Base-by-base conservation (phyloP, 495 filamentous ascomycete species). In the Neurospora sp. region DNA sequence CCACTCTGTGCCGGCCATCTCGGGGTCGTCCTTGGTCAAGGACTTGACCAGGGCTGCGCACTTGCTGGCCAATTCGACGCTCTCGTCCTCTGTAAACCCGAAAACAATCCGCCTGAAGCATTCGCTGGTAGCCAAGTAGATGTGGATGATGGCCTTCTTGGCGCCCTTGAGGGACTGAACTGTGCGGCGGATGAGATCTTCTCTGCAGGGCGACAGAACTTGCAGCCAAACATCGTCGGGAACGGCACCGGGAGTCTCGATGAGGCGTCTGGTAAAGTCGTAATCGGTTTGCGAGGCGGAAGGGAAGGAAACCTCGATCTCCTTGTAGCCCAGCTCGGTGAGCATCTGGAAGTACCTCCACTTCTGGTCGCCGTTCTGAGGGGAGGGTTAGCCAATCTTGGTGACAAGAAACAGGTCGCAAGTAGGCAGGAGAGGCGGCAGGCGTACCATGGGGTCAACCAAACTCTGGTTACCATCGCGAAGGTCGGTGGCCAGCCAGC, bases 141-240 rank as follows among this genome's bases (percentile, higher is more conserved):
- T 91, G 86, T 98, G 96, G 75, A 99, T 86, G 75, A 98, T 90
- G n/a, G 93, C 96, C 83, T 96, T 98, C 87, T 97, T 97, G 37
- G 92, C 87, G 39, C 95, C 96, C 81, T 90, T 91, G 69, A 99
- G 83, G 73, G 94, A 95, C 49, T 97, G 91, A 54, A 99, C 94
- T 14, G 96, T 98, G 73, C 92, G 90, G 40, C 88, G 87, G 80
- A 99, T 98, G 76, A 98, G 89, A 80, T 99, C 96, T 82, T 95
- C 91, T 72, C 96, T 89, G 81, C 96, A 99, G 31, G 95, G 96
- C 3, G 93, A 91, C 70, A 99, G 91, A 39, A 98, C 96, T 79
- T 99, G 96, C 72, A 99, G 86, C 90, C 91, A 97, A 66, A 99
- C 96, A 85, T 98, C 95, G 76, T 95, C 93, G 41, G 96, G 96